A percentile compares a stretch with the other conserved stretches of the same genome.
These are phyloP conservation scores for Calamus simplicifolius DNA, from an alignment of 176 grass and related monocot species.

Conservation along the genomic window DNA sequence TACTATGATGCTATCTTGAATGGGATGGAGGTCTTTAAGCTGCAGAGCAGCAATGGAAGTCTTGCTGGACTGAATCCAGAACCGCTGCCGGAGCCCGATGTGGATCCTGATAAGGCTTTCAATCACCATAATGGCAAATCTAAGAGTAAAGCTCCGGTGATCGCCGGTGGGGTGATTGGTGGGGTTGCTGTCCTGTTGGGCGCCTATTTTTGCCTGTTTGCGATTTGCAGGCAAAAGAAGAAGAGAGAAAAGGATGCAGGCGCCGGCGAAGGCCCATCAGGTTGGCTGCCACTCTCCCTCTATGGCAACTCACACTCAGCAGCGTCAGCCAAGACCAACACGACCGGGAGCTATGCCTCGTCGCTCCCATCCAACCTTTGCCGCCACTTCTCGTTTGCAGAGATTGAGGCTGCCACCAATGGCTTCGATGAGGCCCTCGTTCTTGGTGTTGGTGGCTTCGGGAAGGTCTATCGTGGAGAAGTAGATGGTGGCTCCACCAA, in stretches of 20 bases:
- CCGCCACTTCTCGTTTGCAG: slow-evolving; percentile 80
- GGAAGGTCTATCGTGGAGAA: slow-evolving; percentile 76
- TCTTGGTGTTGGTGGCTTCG: slow-evolving; percentile 87
- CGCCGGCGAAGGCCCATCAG: slow-evolving; percentile 69
- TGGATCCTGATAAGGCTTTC: background rate
- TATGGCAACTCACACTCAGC: slow-evolving; percentile 78
- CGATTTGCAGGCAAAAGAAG: slow-evolving; percentile 30
- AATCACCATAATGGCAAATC: slow-evolving; percentile 7
- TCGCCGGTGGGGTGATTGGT: slow-evolving; percentile 59
- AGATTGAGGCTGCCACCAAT: slow-evolving; percentile 78
- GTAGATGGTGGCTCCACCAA: slow-evolving; percentile 64
- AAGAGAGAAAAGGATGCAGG: slow-evolving; percentile 45
- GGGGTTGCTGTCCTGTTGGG: slow-evolving; percentile 38
- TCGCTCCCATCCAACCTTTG: slow-evolving; percentile 86
- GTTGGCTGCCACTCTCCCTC: slow-evolving; percentile 61
- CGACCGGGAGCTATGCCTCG: slow-evolving; percentile 66
- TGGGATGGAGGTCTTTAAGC: slow-evolving; percentile 86
- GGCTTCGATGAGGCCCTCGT: slow-evolving; percentile 76
- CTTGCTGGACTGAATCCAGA: slow-evolving; percentile 73
- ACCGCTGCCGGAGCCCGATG: background rate
- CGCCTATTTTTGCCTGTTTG: slow-evolving; percentile 43
- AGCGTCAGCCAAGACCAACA: slow-evolving; percentile 56
- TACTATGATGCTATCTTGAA: slow-evolving; percentile 68
- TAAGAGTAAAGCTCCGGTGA: slow-evolving; percentile 24
- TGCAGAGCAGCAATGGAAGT: slow-evolving; percentile 51